Evolutionary conservation across 1,284 basidiomycete genomes (phyloP).

Genomic region (Papiliotrema terrestris): DNA sequence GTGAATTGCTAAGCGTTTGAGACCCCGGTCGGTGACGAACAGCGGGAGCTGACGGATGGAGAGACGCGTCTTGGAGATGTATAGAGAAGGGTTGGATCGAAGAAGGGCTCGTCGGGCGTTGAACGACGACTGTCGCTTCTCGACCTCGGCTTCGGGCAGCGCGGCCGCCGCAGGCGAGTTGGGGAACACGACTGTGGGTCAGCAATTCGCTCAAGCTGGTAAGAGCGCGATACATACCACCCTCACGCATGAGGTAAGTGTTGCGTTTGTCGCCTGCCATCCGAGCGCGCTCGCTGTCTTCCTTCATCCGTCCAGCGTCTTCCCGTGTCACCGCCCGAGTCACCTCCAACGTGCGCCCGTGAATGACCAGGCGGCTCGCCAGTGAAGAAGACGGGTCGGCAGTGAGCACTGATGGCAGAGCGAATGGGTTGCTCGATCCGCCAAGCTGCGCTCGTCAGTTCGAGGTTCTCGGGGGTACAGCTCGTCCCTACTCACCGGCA

Average conservation of each 20-base stretch:
- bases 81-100: conserved; percentile 86
- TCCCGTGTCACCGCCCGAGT: conserved; percentile 86
- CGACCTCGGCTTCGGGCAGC: conserved; percentile 68
- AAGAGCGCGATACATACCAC: conserved; percentile 57
- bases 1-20: conserved; percentile 83
- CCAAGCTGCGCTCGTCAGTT: conserved; percentile 44
- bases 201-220: not conserved
- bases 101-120: conserved; percentile 74
- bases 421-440: conserved; percentile 70
- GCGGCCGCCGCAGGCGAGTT: conserved; percentile 72
- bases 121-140: conserved; percentile 77
- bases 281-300: conserved; percentile 74
- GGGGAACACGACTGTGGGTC: conserved; percentile 70
- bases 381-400: conserved; percentile 90
- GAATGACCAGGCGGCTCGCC: conserved; percentile 78
- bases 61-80: conserved; percentile 88
- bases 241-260: conserved; percentile 92
- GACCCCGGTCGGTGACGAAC: conserved; percentile 80
- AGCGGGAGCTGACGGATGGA: conserved; percentile 89
- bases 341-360: conserved; percentile 89
- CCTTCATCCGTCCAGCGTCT: conserved; percentile 78
- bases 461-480: conserved; percentile 22
- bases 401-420: conserved; percentile 79
- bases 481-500: conserved; percentile 28
- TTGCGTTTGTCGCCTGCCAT: conserved; percentile 95